phyloP scores from a whole-genome alignment of 1,284 basidiomycete species.

The Ceraceosorus guamensis region DNA sequence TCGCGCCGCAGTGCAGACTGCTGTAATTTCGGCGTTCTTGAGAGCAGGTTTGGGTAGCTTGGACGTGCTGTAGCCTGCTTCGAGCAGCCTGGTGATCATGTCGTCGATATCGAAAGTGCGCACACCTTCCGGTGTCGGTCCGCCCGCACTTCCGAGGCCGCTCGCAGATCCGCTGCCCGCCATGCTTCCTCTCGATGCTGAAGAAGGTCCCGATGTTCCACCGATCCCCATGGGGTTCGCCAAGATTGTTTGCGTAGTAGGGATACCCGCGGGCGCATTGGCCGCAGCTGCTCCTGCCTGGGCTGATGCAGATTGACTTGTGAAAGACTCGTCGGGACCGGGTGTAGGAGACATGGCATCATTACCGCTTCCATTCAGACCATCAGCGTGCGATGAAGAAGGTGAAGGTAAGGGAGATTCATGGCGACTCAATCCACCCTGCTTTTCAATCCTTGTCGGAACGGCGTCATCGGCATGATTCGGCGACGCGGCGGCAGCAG shows the following conservation, averaged over 20 bases:
- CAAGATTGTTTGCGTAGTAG: conserved; percentile 22
- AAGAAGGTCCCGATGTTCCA: background rate
- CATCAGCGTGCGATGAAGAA: conserved; percentile 17
- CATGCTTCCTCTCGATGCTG: conserved; percentile 1
- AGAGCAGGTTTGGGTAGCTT: conserved; percentile 95
- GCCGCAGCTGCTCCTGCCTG: conserved; percentile 7
- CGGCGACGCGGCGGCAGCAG: background rate
- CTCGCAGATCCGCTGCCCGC: conserved; percentile 1
- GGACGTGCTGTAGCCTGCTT: conserved; percentile 85
- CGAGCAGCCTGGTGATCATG: conserved; percentile 92
- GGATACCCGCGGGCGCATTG: conserved; percentile 13
- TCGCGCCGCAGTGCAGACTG: conserved; percentile 90
- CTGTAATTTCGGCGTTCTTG: conserved; percentile 92
- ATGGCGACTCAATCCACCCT: conserved; percentile 37
- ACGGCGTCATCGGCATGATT: conserved; percentile 1
- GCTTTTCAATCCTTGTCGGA: conserved; percentile 30
- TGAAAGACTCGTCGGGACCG: background rate
- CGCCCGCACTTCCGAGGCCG: background rate
- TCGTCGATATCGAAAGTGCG: conserved; percentile 84
- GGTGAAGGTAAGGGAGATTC: conserved; percentile 38
- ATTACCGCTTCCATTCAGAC: background rate
- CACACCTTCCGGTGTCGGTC: conserved; percentile 23
- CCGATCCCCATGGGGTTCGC: conserved; percentile 12
- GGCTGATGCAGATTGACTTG: too few relatives aligned
- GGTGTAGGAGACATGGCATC: conserved; percentile 2